Base-by-base conservation (phyloP, 495 filamentous ascomycete genomes). In the Lophiostoma macrostomum region DNA sequence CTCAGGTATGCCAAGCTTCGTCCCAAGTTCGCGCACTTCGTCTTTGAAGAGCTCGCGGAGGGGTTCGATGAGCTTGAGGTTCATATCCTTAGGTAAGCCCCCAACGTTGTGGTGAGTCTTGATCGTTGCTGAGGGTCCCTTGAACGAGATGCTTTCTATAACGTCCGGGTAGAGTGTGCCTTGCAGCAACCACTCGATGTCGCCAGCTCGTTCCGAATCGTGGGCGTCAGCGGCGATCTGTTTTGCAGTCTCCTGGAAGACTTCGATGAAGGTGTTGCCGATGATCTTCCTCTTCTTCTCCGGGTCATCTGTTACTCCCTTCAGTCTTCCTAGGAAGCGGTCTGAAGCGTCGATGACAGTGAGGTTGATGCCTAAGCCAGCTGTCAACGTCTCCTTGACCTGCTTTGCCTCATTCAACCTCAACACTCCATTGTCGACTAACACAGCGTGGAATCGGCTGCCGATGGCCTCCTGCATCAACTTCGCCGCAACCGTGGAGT, bases 211-310 rank as follows among this genome's bases (percentile, higher is more conserved):
- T 3, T 74, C 67, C 7, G 82, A 78, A 60, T 78, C 74, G 32
- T 75, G 79, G 3, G 86, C 84, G 45, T 75, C 80, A 45, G 73
- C 76, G 63, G 87, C 85, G 27, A 96, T 88, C 65, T 83, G 78
- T 56, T 82, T 77, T 2, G 89, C 90, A 53, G 88, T 83, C 25
- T 82, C 76, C 67, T 95, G 83, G 70, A 96, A 96, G 19, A 95
- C 70, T 54, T 96, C 90, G 64, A 96, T 96, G 69, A 91, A 85
- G 18, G 79, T 85, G 52, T 75, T 76, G 25, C 90, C 91, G 63
- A 98, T 96, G 62, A 96, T 82, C 73, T 93, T 96, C 23, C 91
- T 80, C 78, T 98, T 98, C 71, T 83, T 78, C 71, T 97, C 91
- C 0, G 93, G 93, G 32, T 96, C 87, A 29, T 76, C 73, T 0